Percentiles rank a stretch among this genome's conserved stretches.
These are phyloP conservation scores for Corymbia maculata DNA, from an alignment of 345 rosid species.

Conservation along the genomic window DNA sequence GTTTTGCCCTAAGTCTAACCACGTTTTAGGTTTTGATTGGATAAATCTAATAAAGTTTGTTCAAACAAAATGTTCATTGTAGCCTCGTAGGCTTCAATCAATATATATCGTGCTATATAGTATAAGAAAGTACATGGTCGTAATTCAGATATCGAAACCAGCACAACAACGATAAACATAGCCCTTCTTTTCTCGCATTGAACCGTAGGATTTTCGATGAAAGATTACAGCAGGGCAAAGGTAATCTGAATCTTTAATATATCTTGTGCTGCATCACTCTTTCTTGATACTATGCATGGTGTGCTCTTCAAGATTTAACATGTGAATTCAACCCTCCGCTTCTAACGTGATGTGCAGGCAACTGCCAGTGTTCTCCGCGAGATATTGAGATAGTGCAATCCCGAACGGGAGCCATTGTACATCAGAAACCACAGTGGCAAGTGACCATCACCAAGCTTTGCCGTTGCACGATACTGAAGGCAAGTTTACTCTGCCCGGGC, in stretches of 20 bases:
- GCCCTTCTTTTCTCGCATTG: not conserved
- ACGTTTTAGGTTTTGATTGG: not conserved
- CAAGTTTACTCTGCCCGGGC: not conserved
- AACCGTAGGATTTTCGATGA: not conserved
- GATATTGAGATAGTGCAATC: not conserved
- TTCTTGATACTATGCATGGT: not conserved
- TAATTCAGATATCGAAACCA: not conserved
- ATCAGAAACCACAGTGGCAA: not conserved
- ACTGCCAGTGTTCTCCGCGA: not conserved
- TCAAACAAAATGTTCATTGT: not conserved
- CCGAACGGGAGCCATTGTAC: not conserved
- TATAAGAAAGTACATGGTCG: not conserved
- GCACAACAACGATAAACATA: not conserved
- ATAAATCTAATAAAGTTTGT: not conserved
- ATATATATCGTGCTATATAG: not conserved
- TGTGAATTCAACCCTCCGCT: not conserved
- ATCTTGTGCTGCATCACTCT: not conserved
- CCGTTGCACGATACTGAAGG: not conserved
- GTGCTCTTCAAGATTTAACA: not conserved
- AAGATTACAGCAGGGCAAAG: not conserved
- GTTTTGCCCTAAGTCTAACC: not conserved
- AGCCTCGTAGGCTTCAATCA: not conserved
- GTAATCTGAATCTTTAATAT: not conserved
- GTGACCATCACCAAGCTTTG: slow-evolving; percentile 4
- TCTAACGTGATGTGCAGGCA: not conserved